Conservation (phyloP, 495 filamentous ascomycete genomes). For the Hyaloscypha variabilis region DNA sequence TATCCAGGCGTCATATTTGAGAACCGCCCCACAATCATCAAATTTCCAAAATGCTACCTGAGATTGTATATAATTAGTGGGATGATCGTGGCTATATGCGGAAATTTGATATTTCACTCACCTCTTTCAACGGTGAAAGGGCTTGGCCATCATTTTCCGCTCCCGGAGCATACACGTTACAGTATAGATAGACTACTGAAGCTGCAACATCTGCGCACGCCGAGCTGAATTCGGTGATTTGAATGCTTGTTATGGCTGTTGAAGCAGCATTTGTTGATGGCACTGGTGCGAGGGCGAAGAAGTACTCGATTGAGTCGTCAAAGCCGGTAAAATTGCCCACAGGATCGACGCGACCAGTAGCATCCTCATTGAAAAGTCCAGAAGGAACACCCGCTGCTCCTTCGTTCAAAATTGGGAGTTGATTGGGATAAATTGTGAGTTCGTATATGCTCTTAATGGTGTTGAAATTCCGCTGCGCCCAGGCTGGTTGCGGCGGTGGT, state of each 20-base stretch:
- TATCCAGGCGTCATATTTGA: constrained; percentile 43
- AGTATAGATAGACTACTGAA: constrained; percentile 41
- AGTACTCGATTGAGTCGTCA: constrained; percentile 43
- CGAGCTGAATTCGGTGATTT: constrained; percentile 40
- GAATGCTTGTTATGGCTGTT: constrained; percentile 35
- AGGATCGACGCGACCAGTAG: constrained; percentile 38
- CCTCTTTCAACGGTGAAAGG: constrained; percentile 35
- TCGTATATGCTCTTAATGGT: constrained; percentile 43
- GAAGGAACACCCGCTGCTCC: constrained; percentile 36
- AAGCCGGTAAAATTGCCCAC: constrained; percentile 42
- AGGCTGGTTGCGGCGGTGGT: constrained; percentile 9
- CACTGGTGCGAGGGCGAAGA: constrained; percentile 41
- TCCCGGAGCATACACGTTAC: constrained; percentile 35
- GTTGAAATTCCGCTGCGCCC: constrained; percentile 37
- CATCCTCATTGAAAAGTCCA: constrained; percentile 40
- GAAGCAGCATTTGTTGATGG: constrained; percentile 31
- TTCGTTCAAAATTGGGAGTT: constrained; percentile 37
- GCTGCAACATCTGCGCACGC: constrained; percentile 37
- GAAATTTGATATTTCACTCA: constrained; percentile 8
- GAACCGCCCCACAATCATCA: constrained; percentile 36
- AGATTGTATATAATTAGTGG: neutral
- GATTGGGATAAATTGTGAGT: constrained; percentile 43
- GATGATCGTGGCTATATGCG: constrained; percentile 4
- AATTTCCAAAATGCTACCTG: constrained; percentile 42
- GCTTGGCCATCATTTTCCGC: constrained; percentile 31